Evolutionary conservation across 306 rosid species (phyloP), one percentile per base, ranked within the genome.

Genomic region (Echinosophora koreensis): DNA sequence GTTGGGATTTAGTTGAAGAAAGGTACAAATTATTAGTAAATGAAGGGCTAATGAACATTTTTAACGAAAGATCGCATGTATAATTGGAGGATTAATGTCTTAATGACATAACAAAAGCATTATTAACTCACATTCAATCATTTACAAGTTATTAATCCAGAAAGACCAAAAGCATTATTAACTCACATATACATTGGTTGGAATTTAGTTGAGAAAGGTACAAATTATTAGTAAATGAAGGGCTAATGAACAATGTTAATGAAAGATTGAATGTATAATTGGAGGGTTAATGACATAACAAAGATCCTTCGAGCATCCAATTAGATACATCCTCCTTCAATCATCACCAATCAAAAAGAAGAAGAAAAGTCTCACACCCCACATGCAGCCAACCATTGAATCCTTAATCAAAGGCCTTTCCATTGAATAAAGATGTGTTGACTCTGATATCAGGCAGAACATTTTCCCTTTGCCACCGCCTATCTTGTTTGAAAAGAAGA

Each of bases 381-480:
- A 89, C 91, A 89, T 91, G 97, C 86, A 68, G 17, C 81, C 89
- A 77, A 87, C 77, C 74, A 46, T 44, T 58, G 82, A 84, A 30
- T 61, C 78, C 79, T 71, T 65, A 67, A 66, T 70, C 74, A 68
- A 3, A 55, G 86, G 78, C 84, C 54, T 47, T 73, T 49, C 78
- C 79, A 22, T 46, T 72, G 64, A 67, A 49, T 58, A 22, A 51
- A 80, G 52, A 81, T 60, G 78, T 61, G 83, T 61, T 66, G 87
- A 71, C 73, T 76, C 7, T 52, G 52, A 39, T 50, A 39, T 50
- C 30, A 16, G 7, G 55, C 69, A 80, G 2, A 34, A 32, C 51
- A 51, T 4, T 51, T 75, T 49, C 8, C 60, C 60, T 69, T 60
- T 76, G 55, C 56, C 77, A 51, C 83, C 78, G 88, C 90, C 78